Base-by-base conservation (phyloP, 495 filamentous ascomycete species). In the Penicillium cosmopolitanum region DNA sequence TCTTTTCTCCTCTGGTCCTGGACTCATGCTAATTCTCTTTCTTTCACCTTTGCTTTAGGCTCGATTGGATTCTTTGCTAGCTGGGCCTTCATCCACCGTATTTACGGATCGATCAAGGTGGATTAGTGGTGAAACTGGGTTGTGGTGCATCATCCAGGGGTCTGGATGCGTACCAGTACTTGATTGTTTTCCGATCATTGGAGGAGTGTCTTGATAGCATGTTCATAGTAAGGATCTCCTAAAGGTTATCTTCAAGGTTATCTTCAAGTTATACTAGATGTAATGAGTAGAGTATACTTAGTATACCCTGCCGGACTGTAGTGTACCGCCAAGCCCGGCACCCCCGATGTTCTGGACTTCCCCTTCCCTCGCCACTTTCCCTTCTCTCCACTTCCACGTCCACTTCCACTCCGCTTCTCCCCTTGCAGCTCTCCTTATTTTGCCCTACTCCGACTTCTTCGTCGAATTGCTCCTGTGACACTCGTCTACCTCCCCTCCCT, bases 51-150 rank as follows among this genome's bases (percentile, higher is more conserved):
- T 52, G 95, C 13, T 34, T 5, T 52, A 96, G 93, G 93, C 10
- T 89, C 94, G 0, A 97, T 98, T 70, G 95, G 95, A 52, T 97
- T 93, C 82, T 93, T 97, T 62, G 85, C 94, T 13, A 92, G 89
- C 69, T 97, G 93, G 92, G 79, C 89, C 62, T 98, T 98, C 67
- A 89, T 96, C 52, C 84, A 90, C 58, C 92, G 89, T 72, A 98
- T 98, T 47, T 98, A 98, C 72, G 79, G 86, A 16, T 96, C 92
- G 15, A 96, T 98, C 77, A 98, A 98, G 78, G 89, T 98, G 57
- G 95, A 98, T 62, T 96, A 81, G 79, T 52, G 11, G 3, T 9
- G 8, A 43, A n/a, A 15, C 19, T 34, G n/a, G 48, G 15, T 59
- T 50, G 25, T 31, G 11, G 36, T 12, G 36, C 36, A 38, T 38